Evolutionary conservation across 352 stramenopile species (phyloP), one percentile per base, ranked within the genome.

Genomic region (Phytophthora palmivora): DNA sequence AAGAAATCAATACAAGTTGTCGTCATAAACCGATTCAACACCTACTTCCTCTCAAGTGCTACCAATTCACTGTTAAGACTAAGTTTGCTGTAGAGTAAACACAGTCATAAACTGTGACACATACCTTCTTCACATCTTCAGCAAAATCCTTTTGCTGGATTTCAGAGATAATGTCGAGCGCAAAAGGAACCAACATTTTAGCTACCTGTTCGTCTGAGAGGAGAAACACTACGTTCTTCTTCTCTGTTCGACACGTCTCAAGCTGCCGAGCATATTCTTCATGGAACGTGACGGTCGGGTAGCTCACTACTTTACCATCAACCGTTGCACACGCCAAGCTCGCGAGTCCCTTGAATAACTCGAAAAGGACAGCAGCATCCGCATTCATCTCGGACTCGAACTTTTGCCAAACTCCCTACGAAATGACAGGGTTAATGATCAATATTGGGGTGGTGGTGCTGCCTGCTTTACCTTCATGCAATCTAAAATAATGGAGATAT

Each of bases 61-160:
- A n/a, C n/a, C n/a, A n/a, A n/a, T n/a, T n/a, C n/a, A n/a, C n/a
- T n/a, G n/a, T n/a, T n/a, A n/a, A n/a, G n/a, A n/a, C n/a, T n/a
- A n/a, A n/a, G n/a, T n/a, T n/a, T n/a, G n/a, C n/a, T n/a, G n/a
- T n/a, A n/a, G n/a, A n/a, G n/a, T n/a, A n/a, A n/a, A n/a, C n/a
- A n/a, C n/a, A n/a, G n/a, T n/a, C n/a, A n/a, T n/a, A n/a, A n/a
- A n/a, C n/a, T n/a, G n/a, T n/a, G n/a, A n/a, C n/a, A n/a, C n/a
- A n/a, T n/a, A n/a, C n/a, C n/a, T n/a, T n/a, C n/a, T n/a, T n/a
- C n/a, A n/a, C n/a, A n/a, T 72, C 68, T 41, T 93, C 86, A 9
- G 86, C 86, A 38, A 76, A 76, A 21, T 94, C 86, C 52, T 94
- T 94, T 22, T 90, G 79, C 28, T 91, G 79, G n/a, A 79, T 89